Conservation (phyloP, 2,329 filamentous ascomycete species). For the Nemania serpens region DNA sequence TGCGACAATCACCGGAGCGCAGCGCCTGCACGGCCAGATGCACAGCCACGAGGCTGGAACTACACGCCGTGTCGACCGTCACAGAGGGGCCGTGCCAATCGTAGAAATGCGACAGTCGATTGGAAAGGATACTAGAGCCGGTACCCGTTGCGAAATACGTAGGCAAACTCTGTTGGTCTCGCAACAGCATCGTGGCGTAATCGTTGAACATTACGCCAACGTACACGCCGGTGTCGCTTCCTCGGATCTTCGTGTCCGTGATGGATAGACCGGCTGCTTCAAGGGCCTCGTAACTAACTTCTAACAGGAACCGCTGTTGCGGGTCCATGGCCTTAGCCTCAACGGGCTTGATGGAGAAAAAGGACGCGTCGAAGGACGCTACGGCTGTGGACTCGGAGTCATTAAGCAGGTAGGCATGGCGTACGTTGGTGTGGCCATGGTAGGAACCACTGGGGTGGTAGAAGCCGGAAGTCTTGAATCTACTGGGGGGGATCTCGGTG, state of each 20-base stretch:
- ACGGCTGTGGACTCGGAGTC: too few relatives aligned
- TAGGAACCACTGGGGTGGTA: not conserved
- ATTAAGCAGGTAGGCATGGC: slow-evolving; percentile 5
- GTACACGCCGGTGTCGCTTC: slow-evolving; percentile 11
- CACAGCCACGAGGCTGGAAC: slow-evolving; percentile 44
- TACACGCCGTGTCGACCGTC: slow-evolving; percentile 53
- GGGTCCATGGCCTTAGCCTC: slow-evolving; percentile 14
- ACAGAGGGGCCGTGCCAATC: slow-evolving; percentile 35
- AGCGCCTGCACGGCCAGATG: slow-evolving; percentile 33
- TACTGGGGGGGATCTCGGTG: not conserved
- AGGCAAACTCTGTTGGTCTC: not conserved
- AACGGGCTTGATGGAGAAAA: slow-evolving; percentile 1
- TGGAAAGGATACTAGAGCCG: not conserved
- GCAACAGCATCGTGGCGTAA: not conserved
- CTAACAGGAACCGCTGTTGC: slow-evolving; percentile 6
- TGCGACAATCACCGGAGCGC: slow-evolving; percentile 16
- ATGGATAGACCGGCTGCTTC: slow-evolving; percentile 2
- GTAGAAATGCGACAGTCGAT: not conserved
- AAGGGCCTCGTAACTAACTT: slow-evolving; percentile 5
- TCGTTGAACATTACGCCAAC: slow-evolving; percentile 4
- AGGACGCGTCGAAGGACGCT: not conserved
- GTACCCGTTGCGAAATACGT: slow-evolving; percentile 7
- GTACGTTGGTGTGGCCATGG: slow-evolving; percentile 8
- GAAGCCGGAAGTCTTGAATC: not conserved
- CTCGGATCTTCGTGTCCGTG: not conserved